A percentile compares a stretch with the other conserved stretches of the same genome.
Evolutionary conservation across 2,329 filamentous ascomycete genomes (phyloP).

Genomic region (Trichoderma guizhouense): DNA sequence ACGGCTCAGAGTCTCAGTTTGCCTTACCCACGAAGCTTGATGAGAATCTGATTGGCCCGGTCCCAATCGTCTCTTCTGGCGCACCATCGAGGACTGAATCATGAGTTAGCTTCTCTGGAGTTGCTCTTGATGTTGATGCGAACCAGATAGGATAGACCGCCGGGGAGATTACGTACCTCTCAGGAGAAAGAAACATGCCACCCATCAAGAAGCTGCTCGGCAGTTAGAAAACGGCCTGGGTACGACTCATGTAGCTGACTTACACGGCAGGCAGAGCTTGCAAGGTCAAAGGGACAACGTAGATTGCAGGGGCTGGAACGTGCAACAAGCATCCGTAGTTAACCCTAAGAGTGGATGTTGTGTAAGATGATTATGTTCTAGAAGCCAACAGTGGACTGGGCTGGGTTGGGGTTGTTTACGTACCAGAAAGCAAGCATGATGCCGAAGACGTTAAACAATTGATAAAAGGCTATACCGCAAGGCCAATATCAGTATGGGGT

Average conservation of each 20-base stretch:
- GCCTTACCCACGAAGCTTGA: conserved; percentile 43
- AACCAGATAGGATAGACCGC: background rate
- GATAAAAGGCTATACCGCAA: conserved; percentile 40
- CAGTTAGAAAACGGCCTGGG: conserved; percentile 2
- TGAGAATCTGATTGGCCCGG: conserved; percentile 53
- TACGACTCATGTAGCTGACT: conserved; percentile 19
- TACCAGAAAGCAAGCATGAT: conserved; percentile 44
- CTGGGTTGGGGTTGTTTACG: conserved; percentile 25
- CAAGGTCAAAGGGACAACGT: conserved; percentile 60
- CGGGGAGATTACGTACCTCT: conserved; percentile 32
- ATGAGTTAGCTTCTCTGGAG: conserved; percentile 7
- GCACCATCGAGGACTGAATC: conserved; percentile 61
- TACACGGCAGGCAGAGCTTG: conserved; percentile 61
- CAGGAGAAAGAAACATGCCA: conserved; percentile 59
- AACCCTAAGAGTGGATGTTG: conserved; percentile 39
- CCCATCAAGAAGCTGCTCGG: conserved; percentile 45
- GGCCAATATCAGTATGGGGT: background rate
- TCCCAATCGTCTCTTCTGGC: conserved; percentile 68
- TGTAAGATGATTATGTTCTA: conserved; percentile 24
- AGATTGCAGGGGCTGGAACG: conserved; percentile 47
- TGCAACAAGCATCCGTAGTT: conserved; percentile 53
- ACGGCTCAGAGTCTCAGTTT: background rate
- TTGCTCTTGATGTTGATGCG: background rate
- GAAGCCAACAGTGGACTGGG: background rate
- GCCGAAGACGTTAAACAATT: conserved; percentile 47